Percentiles rank a stretch among this genome's conserved stretches.
These are phyloP conservation scores for Pseudocercospora cruenta DNA, from an alignment of 2,329 filamentous ascomycete genomes.

Conservation along the genomic window DNA sequence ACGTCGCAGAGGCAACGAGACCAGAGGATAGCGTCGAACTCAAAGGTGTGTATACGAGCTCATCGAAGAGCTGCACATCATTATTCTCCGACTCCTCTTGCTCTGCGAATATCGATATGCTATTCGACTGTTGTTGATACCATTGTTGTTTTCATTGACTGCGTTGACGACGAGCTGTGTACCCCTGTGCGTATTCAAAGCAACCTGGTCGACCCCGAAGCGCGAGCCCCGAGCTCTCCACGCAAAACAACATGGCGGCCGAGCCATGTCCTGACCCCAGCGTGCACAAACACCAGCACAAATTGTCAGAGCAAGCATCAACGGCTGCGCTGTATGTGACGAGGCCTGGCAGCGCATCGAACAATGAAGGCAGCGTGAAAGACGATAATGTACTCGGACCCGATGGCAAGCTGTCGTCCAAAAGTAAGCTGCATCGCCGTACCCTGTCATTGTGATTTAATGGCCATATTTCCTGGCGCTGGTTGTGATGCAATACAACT, in stretches of 20 bases:
- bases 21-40: background rate
- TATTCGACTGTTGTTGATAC: background rate
- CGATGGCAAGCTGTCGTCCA: slow-evolving; percentile 61
- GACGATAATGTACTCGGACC: slow-evolving; percentile 48
- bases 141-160: background rate
- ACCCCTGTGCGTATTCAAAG: background rate
- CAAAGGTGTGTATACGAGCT: background rate
- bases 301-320: slow-evolving; percentile 58
- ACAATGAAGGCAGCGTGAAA: slow-evolving; percentile 36
- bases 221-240: background rate
- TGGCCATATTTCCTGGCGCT: background rate
- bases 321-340: slow-evolving; percentile 63
- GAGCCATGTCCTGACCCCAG: slow-evolving; percentile 50
- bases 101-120: background rate
- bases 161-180: background rate
- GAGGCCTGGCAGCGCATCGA: slow-evolving; percentile 19
- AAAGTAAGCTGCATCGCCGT: slow-evolving; percentile 49
- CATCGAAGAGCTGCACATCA: background rate
- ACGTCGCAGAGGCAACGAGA: background rate
- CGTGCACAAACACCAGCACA: slow-evolving; percentile 45
- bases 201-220: background rate
- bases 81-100: background rate
- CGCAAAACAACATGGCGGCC: slow-evolving; percentile 24
- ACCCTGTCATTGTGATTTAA: background rate
- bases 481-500: background rate